Conservation (phyloP, 345 rosid genomes). For the Nephelium lappaceum region DNA sequence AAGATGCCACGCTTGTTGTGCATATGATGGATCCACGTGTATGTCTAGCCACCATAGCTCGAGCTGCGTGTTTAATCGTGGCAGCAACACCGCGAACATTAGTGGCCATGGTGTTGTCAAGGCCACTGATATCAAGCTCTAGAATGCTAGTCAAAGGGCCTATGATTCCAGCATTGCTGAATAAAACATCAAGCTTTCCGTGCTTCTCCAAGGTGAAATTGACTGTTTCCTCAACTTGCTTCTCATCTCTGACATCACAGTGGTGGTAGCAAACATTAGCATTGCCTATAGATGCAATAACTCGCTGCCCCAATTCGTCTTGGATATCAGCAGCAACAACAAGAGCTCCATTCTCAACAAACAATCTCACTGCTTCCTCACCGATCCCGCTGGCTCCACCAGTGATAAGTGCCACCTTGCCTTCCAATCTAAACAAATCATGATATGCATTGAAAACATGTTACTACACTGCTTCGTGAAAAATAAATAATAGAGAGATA, state of each 20-base stretch:
- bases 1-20: slow-evolving; percentile 66
- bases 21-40: slow-evolving; percentile 82
- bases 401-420: slow-evolving; percentile 81
- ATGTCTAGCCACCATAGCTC: slow-evolving; percentile 68
- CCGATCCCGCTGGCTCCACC: slow-evolving; percentile 97
- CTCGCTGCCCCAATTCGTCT: slow-evolving; percentile 59
- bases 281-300: slow-evolving; percentile 44
- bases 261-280: slow-evolving; percentile 53
- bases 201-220: slow-evolving; percentile 46
- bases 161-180: slow-evolving; percentile 84
- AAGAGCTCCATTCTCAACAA: slow-evolving; percentile 64
- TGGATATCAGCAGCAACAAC: slow-evolving; percentile 77
- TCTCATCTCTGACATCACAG: slow-evolving; percentile 84
- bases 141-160: slow-evolving; percentile 60
- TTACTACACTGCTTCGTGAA: not conserved
- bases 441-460: not conserved
- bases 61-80: slow-evolving; percentile 76
- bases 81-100: slow-evolving; percentile 85
- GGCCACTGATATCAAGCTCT: slow-evolving; percentile 53
- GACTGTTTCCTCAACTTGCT: slow-evolving; percentile 68
- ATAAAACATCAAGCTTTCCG: slow-evolving; percentile 71
- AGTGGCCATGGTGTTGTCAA: slow-evolving; percentile 60
- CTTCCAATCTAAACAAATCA: slow-evolving; percentile 60
- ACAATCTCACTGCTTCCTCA: slow-evolving; percentile 64
- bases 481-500: not conserved